Base-by-base conservation (phyloP, 2,329 filamentous ascomycete species). In the Phialocephala sp. region DNA sequence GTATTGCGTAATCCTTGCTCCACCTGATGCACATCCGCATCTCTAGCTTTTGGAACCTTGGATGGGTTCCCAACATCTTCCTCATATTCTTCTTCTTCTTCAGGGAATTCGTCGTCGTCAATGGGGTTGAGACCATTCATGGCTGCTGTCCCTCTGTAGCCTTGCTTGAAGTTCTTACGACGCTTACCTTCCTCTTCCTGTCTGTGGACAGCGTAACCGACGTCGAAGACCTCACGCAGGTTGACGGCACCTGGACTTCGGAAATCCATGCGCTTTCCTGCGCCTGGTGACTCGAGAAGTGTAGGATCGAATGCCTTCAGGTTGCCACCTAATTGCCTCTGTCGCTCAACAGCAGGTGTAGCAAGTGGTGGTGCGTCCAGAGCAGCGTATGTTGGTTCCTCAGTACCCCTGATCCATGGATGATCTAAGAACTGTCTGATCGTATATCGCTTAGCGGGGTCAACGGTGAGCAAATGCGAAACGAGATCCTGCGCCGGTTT, bases 141-240 rank as follows among this genome's bases (percentile, higher is more conserved):
- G 8, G 87, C 87, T 27, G 87, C 87, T 8, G 84, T 76, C 68
- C 89, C 80, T 74, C 89, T 77, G 81, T 90, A 83, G 73, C 91
- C 86, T 83, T 94, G 83, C 80, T 87, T 82, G 72, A 94, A 86
- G 75, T 96, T 92, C 79, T 96, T 97, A 69, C 93, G 88, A 62
- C 93, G 89, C 81, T 97, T 98, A 73, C 88, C 90, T 79, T 98
- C 95, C 77, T 99, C 95, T 79, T 98, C 95, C 78, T 98, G 93
- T 56, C 95, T 85, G 77, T 98, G 95, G 9, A 99, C 95, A 9
- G 95, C 94, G 75, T 99, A 99, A n/a, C 93, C 91, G 58, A 99
- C 94, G 75, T 99, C 95, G 72, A 99, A 99, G 2, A 98, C 94
- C 79, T 99, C 95, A 66, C 95, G 92, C 14, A 99, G 83, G 76